These are phyloP conservation scores for Fraxinus latifolia DNA, from an alignment of 305 asterid species.

Conservation along the genomic window DNA sequence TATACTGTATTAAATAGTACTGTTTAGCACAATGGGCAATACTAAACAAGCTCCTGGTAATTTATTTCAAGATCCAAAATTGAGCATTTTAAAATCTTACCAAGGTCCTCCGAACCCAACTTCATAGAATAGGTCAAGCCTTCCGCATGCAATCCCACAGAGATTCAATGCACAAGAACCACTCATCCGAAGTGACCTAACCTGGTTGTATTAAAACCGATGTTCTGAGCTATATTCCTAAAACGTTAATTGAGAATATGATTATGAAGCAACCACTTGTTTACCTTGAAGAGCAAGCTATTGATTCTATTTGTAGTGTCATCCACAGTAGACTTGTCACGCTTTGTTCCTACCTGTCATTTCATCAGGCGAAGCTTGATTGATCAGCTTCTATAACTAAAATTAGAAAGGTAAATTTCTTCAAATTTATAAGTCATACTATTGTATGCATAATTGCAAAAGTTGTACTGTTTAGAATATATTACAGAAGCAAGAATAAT, in stretches of 20 bases:
- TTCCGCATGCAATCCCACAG: constrained; percentile 89
- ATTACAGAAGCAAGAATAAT: background rate
- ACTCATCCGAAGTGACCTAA: constrained; percentile 79
- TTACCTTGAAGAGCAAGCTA: constrained; percentile 75
- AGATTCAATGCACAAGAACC: constrained; percentile 95
- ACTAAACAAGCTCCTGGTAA: background rate
- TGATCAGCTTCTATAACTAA: constrained; percentile 13
- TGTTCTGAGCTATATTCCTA: constrained; percentile 17
- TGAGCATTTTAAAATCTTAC: constrained; percentile 29
- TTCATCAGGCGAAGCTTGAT: constrained; percentile 15
- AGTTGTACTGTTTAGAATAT: background rate
- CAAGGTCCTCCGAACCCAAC: constrained; percentile 90
- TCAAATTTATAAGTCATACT: background rate
- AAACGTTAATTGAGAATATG: background rate
- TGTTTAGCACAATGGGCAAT: background rate
- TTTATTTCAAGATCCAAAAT: constrained; percentile 4
- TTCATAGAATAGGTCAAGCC: constrained; percentile 84
- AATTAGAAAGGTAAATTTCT: background rate
- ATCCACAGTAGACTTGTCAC: constrained; percentile 66
- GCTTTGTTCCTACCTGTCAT: constrained; percentile 71
- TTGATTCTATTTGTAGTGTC: constrained; percentile 68
- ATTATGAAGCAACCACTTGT: constrained; percentile 3
- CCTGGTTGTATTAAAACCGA: constrained; percentile 42
- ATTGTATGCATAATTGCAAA: background rate
- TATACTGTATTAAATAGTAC: background rate